These are phyloP conservation scores for Mucor ambiguus DNA, from an alignment of 371 early-diverging fungal genomes.

Conservation along the genomic window DNA sequence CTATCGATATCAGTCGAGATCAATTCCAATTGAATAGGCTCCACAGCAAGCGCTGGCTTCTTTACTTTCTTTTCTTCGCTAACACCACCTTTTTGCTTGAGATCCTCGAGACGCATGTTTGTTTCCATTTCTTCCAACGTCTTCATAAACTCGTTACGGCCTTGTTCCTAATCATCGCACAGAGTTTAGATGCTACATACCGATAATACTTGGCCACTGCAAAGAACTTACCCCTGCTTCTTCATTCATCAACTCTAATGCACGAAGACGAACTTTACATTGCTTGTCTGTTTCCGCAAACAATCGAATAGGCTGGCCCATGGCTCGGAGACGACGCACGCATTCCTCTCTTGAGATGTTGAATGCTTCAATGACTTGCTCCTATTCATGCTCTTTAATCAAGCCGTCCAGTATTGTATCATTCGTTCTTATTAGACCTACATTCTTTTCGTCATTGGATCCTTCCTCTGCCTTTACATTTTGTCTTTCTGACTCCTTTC, in stretches of 20 bases:
- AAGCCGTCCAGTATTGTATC: neutral
- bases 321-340: conserved; percentile 81
- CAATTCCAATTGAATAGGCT: conserved; percentile 56
- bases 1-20: conserved; percentile 78
- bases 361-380: conserved; percentile 42
- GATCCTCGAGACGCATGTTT: conserved; percentile 75
- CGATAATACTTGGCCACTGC: neutral
- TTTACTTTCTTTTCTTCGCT: conserved; percentile 44
- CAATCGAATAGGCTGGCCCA: conserved; percentile 90
- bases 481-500: conserved; percentile 27
- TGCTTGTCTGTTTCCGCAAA: conserved; percentile 90
- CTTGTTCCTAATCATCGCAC: conserved; percentile 37
- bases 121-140: conserved; percentile 86
- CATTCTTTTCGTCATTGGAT: conserved; percentile 20
- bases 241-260: conserved; percentile 87
- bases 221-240: conserved; percentile 48
- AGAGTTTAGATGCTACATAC: neutral
- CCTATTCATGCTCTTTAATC: conserved; percentile 11
- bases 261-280: conserved; percentile 82
- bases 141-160: conserved; percentile 89
- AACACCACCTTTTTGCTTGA: conserved; percentile 60
- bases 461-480: conserved; percentile 24
- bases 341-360: conserved; percentile 83
- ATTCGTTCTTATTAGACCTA: conserved; percentile 6
- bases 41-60: conserved; percentile 42